phyloP scores from a whole-genome alignment of 352 stramenopile genomes.

The Pythium insidiosum region DNA sequence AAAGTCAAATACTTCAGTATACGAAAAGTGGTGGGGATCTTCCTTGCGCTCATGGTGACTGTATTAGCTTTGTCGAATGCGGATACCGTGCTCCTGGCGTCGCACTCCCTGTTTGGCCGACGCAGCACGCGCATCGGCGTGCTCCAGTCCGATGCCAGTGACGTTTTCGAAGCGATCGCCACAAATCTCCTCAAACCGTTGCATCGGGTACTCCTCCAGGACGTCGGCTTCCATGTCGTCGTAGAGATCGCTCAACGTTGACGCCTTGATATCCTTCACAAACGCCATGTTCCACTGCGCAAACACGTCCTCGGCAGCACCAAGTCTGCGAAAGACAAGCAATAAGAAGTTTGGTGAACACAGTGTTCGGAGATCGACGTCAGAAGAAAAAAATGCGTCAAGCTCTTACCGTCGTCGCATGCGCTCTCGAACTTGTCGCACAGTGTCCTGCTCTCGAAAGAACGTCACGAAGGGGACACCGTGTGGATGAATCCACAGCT shows the following conservation, averaged over 20 bases:
- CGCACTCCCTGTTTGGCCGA: slow-evolving; percentile 18
- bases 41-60: no score
- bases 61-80: slow-evolving; percentile 74
- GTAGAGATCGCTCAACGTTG: slow-evolving; percentile 37
- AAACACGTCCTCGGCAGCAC: slow-evolving; percentile 59
- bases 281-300: slow-evolving; percentile 62
- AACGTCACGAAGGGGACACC: slow-evolving; percentile 60
- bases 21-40: no score
- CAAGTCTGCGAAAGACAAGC: slow-evolving; percentile 32
- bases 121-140: slow-evolving; percentile 45
- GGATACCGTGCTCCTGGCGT: slow-evolving; percentile 78
- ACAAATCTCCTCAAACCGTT: slow-evolving; percentile 50
- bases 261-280: slow-evolving; percentile 73
- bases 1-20: no score
- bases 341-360: slow-evolving; percentile 1
- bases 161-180: slow-evolving; percentile 45
- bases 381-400: not conserved
- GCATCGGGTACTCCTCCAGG: slow-evolving; percentile 47
- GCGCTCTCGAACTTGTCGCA: slow-evolving; percentile 57
- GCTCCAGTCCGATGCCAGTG: slow-evolving; percentile 56
- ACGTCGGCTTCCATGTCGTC: slow-evolving; percentile 53
- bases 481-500: slow-evolving; percentile 69
- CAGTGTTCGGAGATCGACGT: no score
- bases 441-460: slow-evolving; percentile 56
- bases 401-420: slow-evolving; percentile 29